Evolutionary conservation across 1,284 basidiomycete species (phyloP), one percentile per base, ranked within the genome.

Genomic region (Agaricales sp.): DNA sequence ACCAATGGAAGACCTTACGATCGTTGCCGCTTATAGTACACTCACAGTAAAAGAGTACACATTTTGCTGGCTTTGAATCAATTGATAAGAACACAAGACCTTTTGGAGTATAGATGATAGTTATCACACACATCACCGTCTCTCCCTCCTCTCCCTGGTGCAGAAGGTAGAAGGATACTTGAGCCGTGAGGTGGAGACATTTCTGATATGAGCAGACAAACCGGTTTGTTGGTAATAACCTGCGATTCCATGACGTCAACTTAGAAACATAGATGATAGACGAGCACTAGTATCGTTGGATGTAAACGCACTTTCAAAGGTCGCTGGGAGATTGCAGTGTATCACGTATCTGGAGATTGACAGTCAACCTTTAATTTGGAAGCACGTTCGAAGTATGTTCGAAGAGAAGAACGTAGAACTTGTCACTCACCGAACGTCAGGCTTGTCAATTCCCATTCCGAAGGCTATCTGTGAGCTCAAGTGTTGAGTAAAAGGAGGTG

Each of bases 181-280:
- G 37, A 16, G 26, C 37, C 37, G n/a, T n/a, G n/a, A n/a, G n/a
- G n/a, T n/a, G n/a, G n/a, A n/a, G n/a, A n/a, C n/a, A n/a, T n/a
- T 48, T 19, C 37, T 47, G 25, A 21, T 4, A 43, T 22, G 2
- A 30, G 21, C 18, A 39, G 37, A 44, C 58, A 47, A 50, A 75
- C 88, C 88, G 47, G 89, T 92, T 62, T 93, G 90, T 61, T 93
- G 91, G 60, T 93, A 93, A 63, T 84, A 93, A 0, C 87, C 89
- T 89, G 49, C 44, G 2, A 20, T 49, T 38, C 23, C 44, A 20
- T n/a, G n/a, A n/a, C n/a, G n/a, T n/a, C n/a, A n/a, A 18, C 14
- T 18, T 22, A 24, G 19, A 12, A 20, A 54, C 47, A 52, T 35
- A 47, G 13, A 30, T 23, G 18, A 35, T 38, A 24, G 41, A 19